Base-by-base conservation (phyloP, 1,284 basidiomycete species). In the Gomphus sp. region DNA sequence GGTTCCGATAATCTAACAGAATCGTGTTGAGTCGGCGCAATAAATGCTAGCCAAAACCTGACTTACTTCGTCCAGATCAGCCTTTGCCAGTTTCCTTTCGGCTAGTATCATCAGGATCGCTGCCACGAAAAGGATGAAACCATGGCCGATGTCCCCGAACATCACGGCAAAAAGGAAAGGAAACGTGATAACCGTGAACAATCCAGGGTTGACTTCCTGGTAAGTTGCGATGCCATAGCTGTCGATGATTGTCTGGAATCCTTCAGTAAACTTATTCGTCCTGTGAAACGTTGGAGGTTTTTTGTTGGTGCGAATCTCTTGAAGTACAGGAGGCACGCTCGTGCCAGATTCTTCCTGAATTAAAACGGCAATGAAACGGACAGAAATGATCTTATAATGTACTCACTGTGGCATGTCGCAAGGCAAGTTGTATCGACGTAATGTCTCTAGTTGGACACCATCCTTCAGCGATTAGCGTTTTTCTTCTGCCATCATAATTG, bases 71-170 rank as follows among this genome's bases (percentile, higher is more conserved):
- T 83, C 91, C 43, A 96, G 78, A 62, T 88, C 84, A 37, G 75
- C 76, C 70, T 87, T 91, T 16, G 80, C 85, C 68, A 95, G 80
- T 70, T 83, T 87, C 70, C 81, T 84, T 75, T 99, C 97, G 50
- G 82, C 80, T 59, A 89, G 59, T 69, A 97, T 92, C 93, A 99
- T 94, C 62, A 81, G 82, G 7, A 87, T 64, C 2, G 92, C 95
- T 25, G 87, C 81, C 41, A 82, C 68, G 65, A 91, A 80, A 68
- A 93, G 89, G 69, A 99, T 85, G 62, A 86, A 76, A 48, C 93
- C 97, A 73, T 99, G 96, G 10, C 97, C 97, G 69, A 99, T 91
- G 72, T 99, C 96, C 69, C 96, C 97, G 71, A 99, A 99, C 96
- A 99, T 99, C 76, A 98, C 92, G 11, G 95, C 96, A 67, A 99